Base-by-base conservation (phyloP, 257 asterid genomes). In the Datura wrightii region DNA sequence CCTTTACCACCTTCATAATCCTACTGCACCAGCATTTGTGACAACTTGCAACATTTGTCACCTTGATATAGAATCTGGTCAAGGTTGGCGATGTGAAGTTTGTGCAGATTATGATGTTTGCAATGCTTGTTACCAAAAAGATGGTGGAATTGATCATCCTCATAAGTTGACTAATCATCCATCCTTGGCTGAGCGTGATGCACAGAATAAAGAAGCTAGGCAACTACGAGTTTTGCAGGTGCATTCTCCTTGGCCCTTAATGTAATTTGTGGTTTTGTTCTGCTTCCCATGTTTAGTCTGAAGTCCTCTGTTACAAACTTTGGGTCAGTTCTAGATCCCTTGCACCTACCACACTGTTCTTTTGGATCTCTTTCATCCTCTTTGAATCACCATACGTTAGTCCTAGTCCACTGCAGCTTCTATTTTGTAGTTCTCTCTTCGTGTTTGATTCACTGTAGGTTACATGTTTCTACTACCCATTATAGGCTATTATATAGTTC, bases 1-100 rank as follows among this genome's bases (percentile, higher is more conserved):
- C 84, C 97, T 97, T 84, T 97, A 95, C 89, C 99, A 97, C 89
- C 97, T 97, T 83, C 99, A 97, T 90, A 97, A 97, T 89, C 99
- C 99, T 41, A 97, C 99, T 18, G 98, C 97, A 42, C 99, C 99
- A 39, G 98, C 99, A 82, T 95, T 93, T 69, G 98, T 95, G 81
- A 89, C 89, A 10, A 74, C 95, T 62, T 97, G 99, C 88, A 85
- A 60, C 85, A 84, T 83, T 79, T 97, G 99, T 83, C 89, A 90
- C 89, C 93, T 94, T 42, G 98, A 94, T 83, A 93, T 97, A 63
- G 99, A 97, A 87, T 88, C 98, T 85, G 99, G 99, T 72, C 98
- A 94, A 86, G 99, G 98, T 56, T 97, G 98, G 99, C 98, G 95
- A 42, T 97, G 99, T 83, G 99, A 95, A 91, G 91, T 92, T 14